phyloP scores from a whole-genome alignment of 2,329 filamentous ascomycete species.

The Pestalotiopsis sp. region DNA sequence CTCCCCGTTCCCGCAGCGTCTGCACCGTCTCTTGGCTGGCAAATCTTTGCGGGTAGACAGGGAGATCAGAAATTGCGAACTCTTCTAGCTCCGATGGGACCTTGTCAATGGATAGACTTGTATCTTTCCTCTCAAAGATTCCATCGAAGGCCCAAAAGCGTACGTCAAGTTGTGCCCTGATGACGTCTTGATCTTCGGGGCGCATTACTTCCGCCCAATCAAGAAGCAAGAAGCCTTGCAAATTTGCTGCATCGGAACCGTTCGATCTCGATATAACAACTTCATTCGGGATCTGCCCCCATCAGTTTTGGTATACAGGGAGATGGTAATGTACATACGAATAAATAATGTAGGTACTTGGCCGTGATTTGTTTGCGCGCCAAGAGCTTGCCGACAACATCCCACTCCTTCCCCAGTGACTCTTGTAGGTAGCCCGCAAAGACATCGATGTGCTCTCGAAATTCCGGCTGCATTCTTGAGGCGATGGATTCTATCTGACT shows the following conservation, averaged over 20 bases:
- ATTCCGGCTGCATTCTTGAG: neutral
- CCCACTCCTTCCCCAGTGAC: neutral
- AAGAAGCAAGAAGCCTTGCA: neutral
- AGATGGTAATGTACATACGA: neutral
- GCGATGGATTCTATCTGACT: neutral
- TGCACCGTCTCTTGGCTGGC: neutral
- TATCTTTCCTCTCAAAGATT: neutral
- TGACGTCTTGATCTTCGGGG: too few species aligned
- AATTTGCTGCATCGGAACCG: neutral
- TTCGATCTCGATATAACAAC: neutral
- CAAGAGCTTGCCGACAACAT: neutral
- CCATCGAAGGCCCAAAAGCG: neutral
- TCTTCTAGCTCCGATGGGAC: neutral
- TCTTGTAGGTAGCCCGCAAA: neutral
- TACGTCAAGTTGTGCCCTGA: too few species aligned
- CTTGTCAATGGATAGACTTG: neutral
- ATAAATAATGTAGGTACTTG: neutral
- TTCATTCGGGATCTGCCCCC: neutral
- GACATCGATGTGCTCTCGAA: neutral
- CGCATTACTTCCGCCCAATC: neutral
- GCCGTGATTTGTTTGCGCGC: neutral
- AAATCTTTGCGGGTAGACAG: neutral
- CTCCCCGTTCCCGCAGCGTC: neutral
- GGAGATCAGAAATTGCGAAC: neutral
- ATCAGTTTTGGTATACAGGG: neutral